Conservation (phyloP, 176 grass and related monocot genomes). For the Phoenix dactylifera region DNA sequence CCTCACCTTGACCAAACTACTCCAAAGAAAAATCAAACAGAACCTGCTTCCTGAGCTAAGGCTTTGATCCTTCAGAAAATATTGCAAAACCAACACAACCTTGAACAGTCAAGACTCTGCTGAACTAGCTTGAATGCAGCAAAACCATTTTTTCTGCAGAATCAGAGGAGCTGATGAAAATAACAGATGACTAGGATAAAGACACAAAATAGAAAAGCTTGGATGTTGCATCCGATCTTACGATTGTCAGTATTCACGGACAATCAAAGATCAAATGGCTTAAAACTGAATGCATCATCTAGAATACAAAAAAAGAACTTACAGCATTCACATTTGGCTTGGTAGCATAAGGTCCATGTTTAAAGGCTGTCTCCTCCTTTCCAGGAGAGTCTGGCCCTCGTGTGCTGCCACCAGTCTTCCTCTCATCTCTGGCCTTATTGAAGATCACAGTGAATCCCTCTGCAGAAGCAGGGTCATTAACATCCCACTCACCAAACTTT, state of each 20-base stretch:
- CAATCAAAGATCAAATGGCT: too few species aligned
- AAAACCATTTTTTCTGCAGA: constrained; percentile 26
- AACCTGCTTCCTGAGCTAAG: too few species aligned
- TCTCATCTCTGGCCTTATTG: constrained; percentile 20
- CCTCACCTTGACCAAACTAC: constrained; percentile 5
- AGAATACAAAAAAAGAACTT: neutral
- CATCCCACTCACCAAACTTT: constrained; percentile 30
- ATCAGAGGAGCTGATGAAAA: too few species aligned
- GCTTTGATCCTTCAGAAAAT: neutral
- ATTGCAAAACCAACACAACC: neutral
- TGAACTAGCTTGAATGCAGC: constrained; percentile 6
- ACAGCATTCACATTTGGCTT: constrained; percentile 4
- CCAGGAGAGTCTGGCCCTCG: constrained; percentile 7
- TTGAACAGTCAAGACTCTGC: neutral
- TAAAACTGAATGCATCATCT: too few species aligned
- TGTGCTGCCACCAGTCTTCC: constrained; percentile 12
- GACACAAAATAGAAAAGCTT: neutral
- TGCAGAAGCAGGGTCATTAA: constrained; percentile 23
- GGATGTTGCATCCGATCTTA: too few species aligned
- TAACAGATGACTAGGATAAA: too few species aligned
- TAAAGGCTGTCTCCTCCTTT: constrained; percentile 7
- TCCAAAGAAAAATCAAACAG: neutral
- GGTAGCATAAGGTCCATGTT: constrained; percentile 13
- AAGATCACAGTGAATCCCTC: constrained; percentile 27
- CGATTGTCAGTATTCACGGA: too few species aligned